Evolutionary conservation across 2,329 filamentous ascomycete species (phyloP).

Genomic region (Exophiala xenobiotica): DNA sequence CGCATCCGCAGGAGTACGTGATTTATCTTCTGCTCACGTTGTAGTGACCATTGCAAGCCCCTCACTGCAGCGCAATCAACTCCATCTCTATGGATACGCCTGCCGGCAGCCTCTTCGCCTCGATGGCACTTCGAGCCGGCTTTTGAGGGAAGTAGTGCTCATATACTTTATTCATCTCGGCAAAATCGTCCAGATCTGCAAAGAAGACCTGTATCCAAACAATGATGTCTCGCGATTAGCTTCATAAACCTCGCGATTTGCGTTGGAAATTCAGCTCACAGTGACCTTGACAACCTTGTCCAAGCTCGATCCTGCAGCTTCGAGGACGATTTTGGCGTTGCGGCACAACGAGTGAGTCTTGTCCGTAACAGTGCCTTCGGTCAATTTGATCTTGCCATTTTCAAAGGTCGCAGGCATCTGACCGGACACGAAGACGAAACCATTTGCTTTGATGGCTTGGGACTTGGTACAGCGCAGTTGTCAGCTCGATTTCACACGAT

Average conservation of each 20-base stretch:
- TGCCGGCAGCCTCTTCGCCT: constrained; percentile 9
- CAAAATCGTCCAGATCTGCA: constrained; percentile 64
- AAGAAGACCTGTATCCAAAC: constrained; percentile 59
- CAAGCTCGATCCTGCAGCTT: constrained; percentile 58
- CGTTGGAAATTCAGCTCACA: too few species aligned
- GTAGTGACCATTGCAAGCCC: too few species aligned
- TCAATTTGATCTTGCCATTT: constrained; percentile 15
- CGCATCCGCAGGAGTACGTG: too few species aligned
- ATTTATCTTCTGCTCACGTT: too few species aligned
- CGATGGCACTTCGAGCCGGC: constrained; percentile 12
- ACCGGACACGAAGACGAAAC: constrained; percentile 68
- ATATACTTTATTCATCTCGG: constrained; percentile 80
- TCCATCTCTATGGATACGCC: constrained; percentile 14
- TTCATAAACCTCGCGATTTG: too few species aligned
- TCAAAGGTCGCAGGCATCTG: constrained; percentile 13
- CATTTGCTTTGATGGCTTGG: constrained; percentile 65
- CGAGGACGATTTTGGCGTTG: constrained; percentile 60
- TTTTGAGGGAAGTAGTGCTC: constrained; percentile 9
- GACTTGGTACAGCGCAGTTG: constrained; percentile 34
- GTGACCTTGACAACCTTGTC: constrained; percentile 64
- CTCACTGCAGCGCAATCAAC: constrained; percentile 12
- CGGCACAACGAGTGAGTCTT: constrained; percentile 11
- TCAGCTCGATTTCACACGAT: neutral
- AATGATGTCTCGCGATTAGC: too few species aligned
- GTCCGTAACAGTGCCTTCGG: constrained; percentile 8